These are phyloP conservation scores for Multifurca ochricompacta DNA, from an alignment of 768 basidiomycete species.

Conservation along the genomic window DNA sequence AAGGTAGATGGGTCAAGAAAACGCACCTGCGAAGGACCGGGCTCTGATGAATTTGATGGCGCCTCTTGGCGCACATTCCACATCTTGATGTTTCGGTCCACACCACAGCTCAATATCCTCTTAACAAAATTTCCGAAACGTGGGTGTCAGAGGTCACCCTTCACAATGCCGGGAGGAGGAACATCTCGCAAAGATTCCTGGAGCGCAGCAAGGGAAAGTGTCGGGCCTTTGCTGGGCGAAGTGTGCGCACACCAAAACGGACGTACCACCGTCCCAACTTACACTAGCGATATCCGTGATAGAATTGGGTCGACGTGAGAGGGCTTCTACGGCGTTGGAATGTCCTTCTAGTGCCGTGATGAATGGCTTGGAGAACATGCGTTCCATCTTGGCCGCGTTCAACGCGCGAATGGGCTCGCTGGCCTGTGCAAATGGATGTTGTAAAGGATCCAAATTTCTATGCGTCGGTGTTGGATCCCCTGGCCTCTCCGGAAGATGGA, in stretches of 20 bases:
- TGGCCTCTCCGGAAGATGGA: slow-evolving; percentile 64
- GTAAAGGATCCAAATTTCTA: slow-evolving; percentile 88
- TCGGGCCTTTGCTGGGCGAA: slow-evolving; percentile 71
- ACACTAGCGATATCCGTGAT: slow-evolving; percentile 27
- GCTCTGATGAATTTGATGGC: slow-evolving; percentile 27
- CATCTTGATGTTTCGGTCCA: slow-evolving; percentile 75
- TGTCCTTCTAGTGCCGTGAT: slow-evolving; percentile 87
- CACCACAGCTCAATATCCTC: slow-evolving; percentile 68
- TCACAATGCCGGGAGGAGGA: slow-evolving; percentile 73
- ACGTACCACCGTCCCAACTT: slow-evolving; percentile 95
- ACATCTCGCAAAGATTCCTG: slow-evolving; percentile 66
- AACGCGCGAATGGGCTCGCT: slow-evolving; percentile 90
- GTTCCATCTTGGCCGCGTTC: slow-evolving; percentile 93
- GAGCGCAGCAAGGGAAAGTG: slow-evolving; percentile 80
- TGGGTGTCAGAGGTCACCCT: slow-evolving; percentile 44
- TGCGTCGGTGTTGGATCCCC: slow-evolving; percentile 85
- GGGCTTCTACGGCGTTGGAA: slow-evolving; percentile 28
- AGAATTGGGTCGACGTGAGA: slow-evolving; percentile 8
- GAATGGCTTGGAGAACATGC: slow-evolving; percentile 98
- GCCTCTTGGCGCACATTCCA: slow-evolving; percentile 47
- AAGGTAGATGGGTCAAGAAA: background rate
- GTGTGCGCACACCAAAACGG: background rate
- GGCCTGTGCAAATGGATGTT: slow-evolving; percentile 90
- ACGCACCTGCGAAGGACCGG: slow-evolving; percentile 34
- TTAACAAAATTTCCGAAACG: slow-evolving; percentile 55